Evolutionary conservation across 805 yeast genomes (phyloP).

Genomic region (Scheffersomyces stipitis): DNA sequence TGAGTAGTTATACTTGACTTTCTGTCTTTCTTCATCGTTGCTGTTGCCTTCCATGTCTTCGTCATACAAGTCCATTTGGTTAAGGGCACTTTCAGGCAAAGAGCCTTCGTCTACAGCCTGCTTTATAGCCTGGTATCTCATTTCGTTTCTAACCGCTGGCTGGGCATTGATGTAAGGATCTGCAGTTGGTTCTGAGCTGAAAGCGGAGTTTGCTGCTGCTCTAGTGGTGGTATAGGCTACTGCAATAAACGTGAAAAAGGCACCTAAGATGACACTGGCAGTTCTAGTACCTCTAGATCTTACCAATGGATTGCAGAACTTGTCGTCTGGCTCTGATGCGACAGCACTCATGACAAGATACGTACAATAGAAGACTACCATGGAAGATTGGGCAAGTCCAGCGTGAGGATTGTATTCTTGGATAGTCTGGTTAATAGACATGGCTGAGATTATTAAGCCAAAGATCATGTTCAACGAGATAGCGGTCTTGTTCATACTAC

Average conservation of each 20-base stretch:
- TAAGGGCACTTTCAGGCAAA: conserved; percentile 86
- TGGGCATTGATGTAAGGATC: conserved; percentile 46
- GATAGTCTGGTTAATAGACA: conserved; percentile 77
- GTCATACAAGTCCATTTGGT: conserved; percentile 63
- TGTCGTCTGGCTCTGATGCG: conserved; percentile 95
- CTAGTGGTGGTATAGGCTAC: conserved; percentile 96
- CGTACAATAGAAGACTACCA: conserved; percentile 93
- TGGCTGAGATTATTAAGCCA: conserved; percentile 58
- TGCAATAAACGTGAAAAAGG: conserved; percentile 89
- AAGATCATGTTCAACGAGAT: conserved; percentile 73
- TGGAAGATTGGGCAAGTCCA: conserved; percentile 93
- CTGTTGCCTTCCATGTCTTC: conserved; percentile 38
- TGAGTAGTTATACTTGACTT: conserved; percentile 80
- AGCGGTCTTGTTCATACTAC: conserved; percentile 87
- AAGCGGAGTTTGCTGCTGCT: conserved; percentile 73
- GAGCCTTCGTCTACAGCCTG: conserved; percentile 98
- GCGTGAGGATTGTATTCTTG: conserved; percentile 94
- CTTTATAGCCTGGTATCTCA: conserved; percentile 83
- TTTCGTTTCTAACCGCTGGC: conserved; percentile 56
- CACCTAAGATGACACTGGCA: conserved; percentile 83
- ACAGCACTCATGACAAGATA: conserved; percentile 90
- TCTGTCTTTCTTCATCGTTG: conserved; percentile 57
- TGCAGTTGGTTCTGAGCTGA: conserved; percentile 40
- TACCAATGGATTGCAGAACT: conserved; percentile 84
- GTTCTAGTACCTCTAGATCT: conserved; percentile 90